A percentile compares a stretch with the other conserved stretches of the same genome.
Conservation (phyloP, 1,284 basidiomycete genomes). For the Volvariella surrecta region DNA sequence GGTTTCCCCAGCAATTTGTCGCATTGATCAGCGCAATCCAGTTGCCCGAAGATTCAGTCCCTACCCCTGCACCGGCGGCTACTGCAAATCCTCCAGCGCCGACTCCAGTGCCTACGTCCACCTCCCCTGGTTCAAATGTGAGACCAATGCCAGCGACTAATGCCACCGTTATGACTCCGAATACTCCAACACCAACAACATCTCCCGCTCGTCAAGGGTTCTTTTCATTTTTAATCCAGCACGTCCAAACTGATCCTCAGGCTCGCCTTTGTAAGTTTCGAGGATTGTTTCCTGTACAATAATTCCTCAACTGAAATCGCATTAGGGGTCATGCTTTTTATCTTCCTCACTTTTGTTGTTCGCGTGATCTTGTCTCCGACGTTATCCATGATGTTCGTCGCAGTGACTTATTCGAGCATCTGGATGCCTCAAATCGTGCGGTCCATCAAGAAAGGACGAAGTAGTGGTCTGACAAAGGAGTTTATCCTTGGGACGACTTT, state of each 20-base stretch:
- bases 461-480: slow-evolving; percentile 57
- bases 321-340: slow-evolving; percentile 57
- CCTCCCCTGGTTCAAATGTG: not conserved
- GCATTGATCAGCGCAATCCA: slow-evolving; percentile 77
- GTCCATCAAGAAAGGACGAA: slow-evolving; percentile 62
- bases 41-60: slow-evolving; percentile 56
- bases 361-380: slow-evolving; percentile 68
- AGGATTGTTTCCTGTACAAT: not conserved
- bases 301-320: slow-evolving; percentile 1
- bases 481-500: slow-evolving; percentile 76
- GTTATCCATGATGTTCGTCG: slow-evolving; percentile 65
- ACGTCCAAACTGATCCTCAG: slow-evolving; percentile 61
- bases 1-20: slow-evolving; percentile 61
- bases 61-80: slow-evolving; percentile 11
- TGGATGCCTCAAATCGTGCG: slow-evolving; percentile 84
- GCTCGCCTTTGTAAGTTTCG: slow-evolving; percentile 52
- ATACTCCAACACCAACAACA: slow-evolving; percentile 14
- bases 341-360: slow-evolving; percentile 63
- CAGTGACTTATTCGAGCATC: slow-evolving; percentile 61
- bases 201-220: slow-evolving; percentile 28
- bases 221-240: slow-evolving; percentile 41
- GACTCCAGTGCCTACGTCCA: not conserved
- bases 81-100: slow-evolving; percentile 4
- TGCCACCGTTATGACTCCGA: not conserved
- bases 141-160: not conserved